Evolutionary conservation across 2,329 filamentous ascomycete species (phyloP).

Genomic region (Apiospora malaysiana): DNA sequence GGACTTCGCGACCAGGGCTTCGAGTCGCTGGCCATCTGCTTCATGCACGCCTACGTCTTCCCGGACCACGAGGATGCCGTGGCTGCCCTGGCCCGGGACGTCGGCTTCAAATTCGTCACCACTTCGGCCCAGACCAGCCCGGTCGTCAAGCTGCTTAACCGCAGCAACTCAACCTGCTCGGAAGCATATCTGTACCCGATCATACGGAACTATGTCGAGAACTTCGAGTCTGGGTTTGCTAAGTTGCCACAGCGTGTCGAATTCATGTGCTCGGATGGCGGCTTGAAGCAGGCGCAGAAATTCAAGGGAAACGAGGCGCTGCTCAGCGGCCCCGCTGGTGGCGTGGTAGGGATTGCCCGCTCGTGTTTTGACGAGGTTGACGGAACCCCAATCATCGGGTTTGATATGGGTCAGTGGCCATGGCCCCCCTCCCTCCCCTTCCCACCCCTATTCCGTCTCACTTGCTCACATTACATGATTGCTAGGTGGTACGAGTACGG

Average conservation of each 20-base stretch:
- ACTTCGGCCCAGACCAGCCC: constrained; percentile 71
- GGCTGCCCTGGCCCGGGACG: constrained; percentile 63
- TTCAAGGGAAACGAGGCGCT: constrained; percentile 83
- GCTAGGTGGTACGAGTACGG: constrained; percentile 67
- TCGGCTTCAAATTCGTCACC: constrained; percentile 72
- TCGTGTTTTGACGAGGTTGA: constrained; percentile 24
- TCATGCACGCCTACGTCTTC: constrained; percentile 78
- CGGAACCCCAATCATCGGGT: constrained; percentile 56
- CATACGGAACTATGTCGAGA: constrained; percentile 71
- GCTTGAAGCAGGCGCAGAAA: constrained; percentile 73
- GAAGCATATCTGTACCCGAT: constrained; percentile 74
- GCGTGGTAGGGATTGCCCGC: constrained; percentile 22
- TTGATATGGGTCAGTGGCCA: constrained; percentile 64
- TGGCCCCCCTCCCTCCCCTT: neutral
- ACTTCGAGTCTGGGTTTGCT: constrained; percentile 69
- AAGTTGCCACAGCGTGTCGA: constrained; percentile 63
- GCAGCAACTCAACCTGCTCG: constrained; percentile 71
- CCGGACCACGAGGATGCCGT: constrained; percentile 68
- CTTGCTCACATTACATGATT: neutral
- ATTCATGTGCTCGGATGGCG: constrained; percentile 68
- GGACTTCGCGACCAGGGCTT: constrained; percentile 66
- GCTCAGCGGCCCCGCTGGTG: constrained; percentile 25
- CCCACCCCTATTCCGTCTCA: neutral
- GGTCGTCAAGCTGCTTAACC: constrained; percentile 73
- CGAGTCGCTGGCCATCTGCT: constrained; percentile 57